Percentiles rank a stretch among this genome's conserved stretches.
These are phyloP conservation scores for Lepidium campestre DNA, from an alignment of 441 rosid genomes.

Conservation along the genomic window DNA sequence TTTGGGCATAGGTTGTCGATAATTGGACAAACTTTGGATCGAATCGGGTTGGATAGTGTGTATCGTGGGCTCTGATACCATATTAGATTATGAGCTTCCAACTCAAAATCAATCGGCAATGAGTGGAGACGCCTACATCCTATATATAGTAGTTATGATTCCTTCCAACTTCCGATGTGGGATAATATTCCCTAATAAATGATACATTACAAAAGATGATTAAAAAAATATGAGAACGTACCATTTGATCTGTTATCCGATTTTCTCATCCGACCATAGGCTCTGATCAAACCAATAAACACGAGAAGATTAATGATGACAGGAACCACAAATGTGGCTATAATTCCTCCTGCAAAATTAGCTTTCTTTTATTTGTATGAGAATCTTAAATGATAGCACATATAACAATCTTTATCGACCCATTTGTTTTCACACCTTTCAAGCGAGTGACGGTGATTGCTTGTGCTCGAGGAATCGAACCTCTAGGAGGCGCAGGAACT, in stretches of 20 bases:
- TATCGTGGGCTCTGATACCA: too few species aligned
- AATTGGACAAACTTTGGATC: too few species aligned
- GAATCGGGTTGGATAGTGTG: too few species aligned
- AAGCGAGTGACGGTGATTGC: neutral
- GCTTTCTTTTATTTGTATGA: neutral
- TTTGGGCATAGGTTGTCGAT: too few species aligned
- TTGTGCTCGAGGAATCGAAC: neutral
- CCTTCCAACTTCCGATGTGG: too few species aligned
- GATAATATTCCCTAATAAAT: too few species aligned
- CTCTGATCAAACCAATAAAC: conserved; percentile 11
- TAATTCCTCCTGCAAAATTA: conserved; percentile 9
- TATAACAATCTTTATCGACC: neutral
- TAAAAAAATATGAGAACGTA: neutral
- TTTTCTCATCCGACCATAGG: conserved; percentile 6
- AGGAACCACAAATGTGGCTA: conserved; percentile 16
- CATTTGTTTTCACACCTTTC: conserved; percentile 1
- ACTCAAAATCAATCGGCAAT: too few species aligned
- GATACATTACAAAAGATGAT: neutral
- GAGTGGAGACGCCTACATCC: too few species aligned
- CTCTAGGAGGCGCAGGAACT: conserved; percentile 15
- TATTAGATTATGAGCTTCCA: too few species aligned
- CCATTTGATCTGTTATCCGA: neutral
- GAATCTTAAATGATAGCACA: neutral
- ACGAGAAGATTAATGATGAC: conserved; percentile 1
- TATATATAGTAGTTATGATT: too few species aligned